These are phyloP conservation scores for Blastobotrys aristatus DNA, from an alignment of 1,139 yeast species.

Conservation along the genomic window DNA sequence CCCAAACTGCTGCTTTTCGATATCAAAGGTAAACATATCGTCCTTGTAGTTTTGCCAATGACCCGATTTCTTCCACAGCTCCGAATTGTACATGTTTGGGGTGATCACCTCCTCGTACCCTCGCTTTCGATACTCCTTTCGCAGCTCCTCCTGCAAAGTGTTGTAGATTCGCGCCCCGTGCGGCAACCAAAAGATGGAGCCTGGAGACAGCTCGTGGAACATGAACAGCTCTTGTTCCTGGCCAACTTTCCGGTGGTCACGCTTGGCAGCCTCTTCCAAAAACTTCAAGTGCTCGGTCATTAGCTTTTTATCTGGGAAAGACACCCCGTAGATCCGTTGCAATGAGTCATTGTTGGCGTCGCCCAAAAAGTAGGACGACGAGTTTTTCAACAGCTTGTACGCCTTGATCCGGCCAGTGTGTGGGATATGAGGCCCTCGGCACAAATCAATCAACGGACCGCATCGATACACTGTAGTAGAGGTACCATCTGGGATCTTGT, in stretches of 20 bases:
- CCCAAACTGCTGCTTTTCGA: slow-evolving; percentile 79
- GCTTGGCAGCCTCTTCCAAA: slow-evolving; percentile 91
- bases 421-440: slow-evolving; percentile 98
- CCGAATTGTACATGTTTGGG: slow-evolving; percentile 94
- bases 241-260: slow-evolving; percentile 97
- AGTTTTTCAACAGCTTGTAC: slow-evolving; percentile 88
- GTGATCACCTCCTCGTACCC: slow-evolving; percentile 97
- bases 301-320: slow-evolving; percentile 96
- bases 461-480: slow-evolving; percentile 96
- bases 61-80: slow-evolving; percentile 96
- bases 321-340: slow-evolving; percentile 96
- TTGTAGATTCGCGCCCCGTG: slow-evolving; percentile 97
- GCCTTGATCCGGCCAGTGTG: slow-evolving; percentile 97
- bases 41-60: slow-evolving; percentile 98
- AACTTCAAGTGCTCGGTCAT: slow-evolving; percentile 95
- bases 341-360: slow-evolving; percentile 88
- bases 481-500: slow-evolving; percentile 94
- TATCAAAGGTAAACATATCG: slow-evolving; percentile 94
- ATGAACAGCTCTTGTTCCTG: slow-evolving; percentile 92
- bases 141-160: slow-evolving; percentile 69
- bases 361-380: slow-evolving; percentile 94
- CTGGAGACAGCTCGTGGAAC: slow-evolving; percentile 96
- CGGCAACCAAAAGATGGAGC: slow-evolving; percentile 95
- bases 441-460: slow-evolving; percentile 95
- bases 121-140: slow-evolving; percentile 79